phyloP scores from a whole-genome alignment of 371 early-diverging fungal species.

The Circinella minor region DNA sequence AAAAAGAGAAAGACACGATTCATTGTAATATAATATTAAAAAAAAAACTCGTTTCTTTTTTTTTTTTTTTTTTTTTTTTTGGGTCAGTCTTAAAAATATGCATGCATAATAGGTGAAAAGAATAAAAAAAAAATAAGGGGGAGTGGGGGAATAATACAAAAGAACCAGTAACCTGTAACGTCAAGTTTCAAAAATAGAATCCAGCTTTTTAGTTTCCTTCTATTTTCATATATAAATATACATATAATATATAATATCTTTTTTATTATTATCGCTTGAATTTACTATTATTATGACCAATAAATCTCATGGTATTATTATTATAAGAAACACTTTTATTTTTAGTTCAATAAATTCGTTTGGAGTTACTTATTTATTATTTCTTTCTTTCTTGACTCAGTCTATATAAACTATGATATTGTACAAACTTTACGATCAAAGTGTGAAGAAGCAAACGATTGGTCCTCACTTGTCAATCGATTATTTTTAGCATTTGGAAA shows the following conservation, averaged over 20 bases:
- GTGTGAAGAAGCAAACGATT: conserved; percentile 18
- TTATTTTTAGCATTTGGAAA: conserved; percentile 19
- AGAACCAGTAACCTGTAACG: too few species aligned
- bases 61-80: too few species aligned
- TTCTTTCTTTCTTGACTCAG: background rate
- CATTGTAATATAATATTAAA: background rate
- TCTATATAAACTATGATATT: conserved; percentile 14
- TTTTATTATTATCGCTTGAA: background rate
- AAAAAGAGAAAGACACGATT: background rate
- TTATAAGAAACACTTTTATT: background rate
- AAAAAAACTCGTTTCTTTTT: background rate
- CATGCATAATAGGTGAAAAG: background rate
- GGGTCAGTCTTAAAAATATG: background rate
- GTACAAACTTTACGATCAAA: background rate
- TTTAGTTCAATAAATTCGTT: background rate
- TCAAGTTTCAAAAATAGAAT: too few species aligned
- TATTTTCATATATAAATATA: too few species aligned
- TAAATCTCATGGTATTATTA: conserved; percentile 1
- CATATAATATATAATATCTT: too few species aligned
- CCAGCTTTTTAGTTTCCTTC: too few species aligned
- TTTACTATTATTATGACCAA: background rate
- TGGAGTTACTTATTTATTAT: background rate
- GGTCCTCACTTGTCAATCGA: conserved; percentile 17
- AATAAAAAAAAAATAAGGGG: too few species aligned
- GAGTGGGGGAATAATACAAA: too few species aligned